These are phyloP conservation scores for Pythium aristosporum DNA, from an alignment of 352 stramenopile genomes.

Conservation along the genomic window DNA sequence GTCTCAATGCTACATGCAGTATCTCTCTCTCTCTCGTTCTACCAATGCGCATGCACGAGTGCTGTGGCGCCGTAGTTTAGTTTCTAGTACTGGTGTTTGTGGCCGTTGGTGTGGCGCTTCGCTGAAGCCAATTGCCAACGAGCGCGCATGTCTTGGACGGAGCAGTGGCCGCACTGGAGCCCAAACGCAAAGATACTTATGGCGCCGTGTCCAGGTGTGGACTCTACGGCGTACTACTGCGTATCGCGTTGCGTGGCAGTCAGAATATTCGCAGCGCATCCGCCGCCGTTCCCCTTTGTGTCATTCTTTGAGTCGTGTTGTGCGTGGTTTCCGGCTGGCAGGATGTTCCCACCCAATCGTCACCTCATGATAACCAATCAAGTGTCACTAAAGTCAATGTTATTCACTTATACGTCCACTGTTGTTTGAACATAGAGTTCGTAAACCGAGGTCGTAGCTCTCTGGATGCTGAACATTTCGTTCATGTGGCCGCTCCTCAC, in stretches of 20 bases:
- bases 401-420: neutral
- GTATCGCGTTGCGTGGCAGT: neutral
- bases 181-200: too few relatives aligned
- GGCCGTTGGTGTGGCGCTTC: neutral
- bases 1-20: constrained; percentile 77
- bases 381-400: neutral
- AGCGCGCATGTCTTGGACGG: too few relatives aligned
- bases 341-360: neutral
- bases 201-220: too few relatives aligned
- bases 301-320: neutral
- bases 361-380: neutral
- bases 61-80: neutral
- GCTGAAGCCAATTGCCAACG: neutral
- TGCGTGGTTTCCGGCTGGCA: constrained; percentile 7
- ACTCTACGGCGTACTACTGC: too few relatives aligned
- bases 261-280: too few relatives aligned
- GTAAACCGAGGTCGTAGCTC: constrained; percentile 10
- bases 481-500: neutral
- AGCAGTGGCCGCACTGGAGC: too few relatives aligned
- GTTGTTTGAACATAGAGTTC: neutral
- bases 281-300: too few relatives aligned
- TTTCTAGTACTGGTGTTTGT: neutral
- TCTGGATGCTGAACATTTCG: neutral
- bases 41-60: neutral
- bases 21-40: neutral